Conservation (phyloP, 768 basidiomycete species). For the Hirschioporus abietinus region DNA sequence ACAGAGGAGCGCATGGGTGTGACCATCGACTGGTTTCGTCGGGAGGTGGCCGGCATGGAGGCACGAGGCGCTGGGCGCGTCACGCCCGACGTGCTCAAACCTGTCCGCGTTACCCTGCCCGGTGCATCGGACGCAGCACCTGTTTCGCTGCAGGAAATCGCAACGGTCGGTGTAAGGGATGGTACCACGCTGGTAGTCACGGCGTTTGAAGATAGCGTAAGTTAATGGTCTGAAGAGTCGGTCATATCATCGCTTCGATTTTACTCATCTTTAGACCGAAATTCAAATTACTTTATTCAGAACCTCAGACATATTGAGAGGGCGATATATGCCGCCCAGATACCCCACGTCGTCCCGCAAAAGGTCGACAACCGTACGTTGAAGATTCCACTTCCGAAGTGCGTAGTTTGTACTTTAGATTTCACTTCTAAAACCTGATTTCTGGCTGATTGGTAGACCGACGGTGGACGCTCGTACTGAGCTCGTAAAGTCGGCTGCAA, state of each 20-base stretch:
- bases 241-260: not conserved
- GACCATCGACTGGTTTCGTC: slow-evolving; percentile 68
- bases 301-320: slow-evolving; percentile 73
- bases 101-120: slow-evolving; percentile 56
- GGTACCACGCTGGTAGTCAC: slow-evolving; percentile 70
- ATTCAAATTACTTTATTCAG: slow-evolving; percentile 23
- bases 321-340: slow-evolving; percentile 68
- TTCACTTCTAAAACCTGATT: not conserved
- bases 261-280: slow-evolving; percentile 4
- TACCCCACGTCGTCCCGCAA: slow-evolving; percentile 71
- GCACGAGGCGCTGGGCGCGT: slow-evolving; percentile 72
- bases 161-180: slow-evolving; percentile 77
- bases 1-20: slow-evolving; percentile 58
- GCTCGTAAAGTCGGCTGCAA: slow-evolving; percentile 48
- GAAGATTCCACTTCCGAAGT: slow-evolving; percentile 80
- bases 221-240: slow-evolving; percentile 17
- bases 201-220: slow-evolving; percentile 73
- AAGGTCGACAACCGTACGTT: slow-evolving; percentile 65
- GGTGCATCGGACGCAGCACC: slow-evolving; percentile 19
- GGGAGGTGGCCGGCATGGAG: slow-evolving; percentile 69
- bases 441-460: slow-evolving; percentile 40
- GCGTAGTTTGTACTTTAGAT: slow-evolving; percentile 13
- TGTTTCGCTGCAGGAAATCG: slow-evolving; percentile 56
- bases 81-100: slow-evolving; percentile 63
- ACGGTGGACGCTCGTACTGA: slow-evolving; percentile 67